phyloP scores from a whole-genome alignment of 2,329 filamentous ascomycete genomes.

The Stachybotrys chlorohalonatus region DNA sequence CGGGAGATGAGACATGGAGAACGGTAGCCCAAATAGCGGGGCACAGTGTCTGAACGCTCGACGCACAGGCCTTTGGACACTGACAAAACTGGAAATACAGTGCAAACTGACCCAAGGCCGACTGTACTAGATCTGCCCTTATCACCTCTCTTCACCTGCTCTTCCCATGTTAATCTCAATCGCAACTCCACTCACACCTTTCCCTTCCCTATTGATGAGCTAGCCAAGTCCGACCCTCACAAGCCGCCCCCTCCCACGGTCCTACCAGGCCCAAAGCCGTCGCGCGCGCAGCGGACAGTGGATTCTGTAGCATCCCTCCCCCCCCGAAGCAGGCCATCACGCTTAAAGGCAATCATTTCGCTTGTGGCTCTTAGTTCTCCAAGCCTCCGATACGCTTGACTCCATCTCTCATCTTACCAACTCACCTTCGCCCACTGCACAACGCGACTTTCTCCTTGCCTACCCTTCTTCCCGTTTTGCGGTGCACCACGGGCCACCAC shows the following conservation, averaged over 20 bases:
- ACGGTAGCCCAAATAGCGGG: slow-evolving; percentile 3
- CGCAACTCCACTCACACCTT: slow-evolving; percentile 31
- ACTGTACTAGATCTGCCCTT: slow-evolving; percentile 16
- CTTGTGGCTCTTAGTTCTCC: slow-evolving; percentile 38
- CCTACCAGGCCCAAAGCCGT: slow-evolving; percentile 9
- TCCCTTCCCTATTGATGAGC: slow-evolving; percentile 9
- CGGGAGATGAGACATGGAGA: slow-evolving; percentile 17
- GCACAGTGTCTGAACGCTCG: background rate
- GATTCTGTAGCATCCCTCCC: slow-evolving; percentile 1
- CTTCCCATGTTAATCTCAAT: slow-evolving; percentile 31
- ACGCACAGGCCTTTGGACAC: no score
- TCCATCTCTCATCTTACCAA: slow-evolving; percentile 13
- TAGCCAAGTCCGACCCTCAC: slow-evolving; percentile 1
- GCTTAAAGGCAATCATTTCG: slow-evolving; percentile 42
- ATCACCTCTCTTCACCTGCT: slow-evolving; percentile 15
- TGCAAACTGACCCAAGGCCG: accelerated
- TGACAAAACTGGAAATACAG: background rate
- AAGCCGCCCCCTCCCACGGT: slow-evolving; percentile 5
- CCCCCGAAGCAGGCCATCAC: slow-evolving; percentile 22
- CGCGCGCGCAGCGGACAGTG: slow-evolving; percentile 7
- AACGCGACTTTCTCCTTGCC: slow-evolving; percentile 9
- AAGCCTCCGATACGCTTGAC: slow-evolving; percentile 34
- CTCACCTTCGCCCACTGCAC: slow-evolving; percentile 16
- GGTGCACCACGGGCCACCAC: background rate
- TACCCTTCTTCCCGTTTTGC: background rate